These are phyloP conservation scores for Podaxis sp. DNA, from an alignment of 768 basidiomycete genomes.

Conservation along the genomic window DNA sequence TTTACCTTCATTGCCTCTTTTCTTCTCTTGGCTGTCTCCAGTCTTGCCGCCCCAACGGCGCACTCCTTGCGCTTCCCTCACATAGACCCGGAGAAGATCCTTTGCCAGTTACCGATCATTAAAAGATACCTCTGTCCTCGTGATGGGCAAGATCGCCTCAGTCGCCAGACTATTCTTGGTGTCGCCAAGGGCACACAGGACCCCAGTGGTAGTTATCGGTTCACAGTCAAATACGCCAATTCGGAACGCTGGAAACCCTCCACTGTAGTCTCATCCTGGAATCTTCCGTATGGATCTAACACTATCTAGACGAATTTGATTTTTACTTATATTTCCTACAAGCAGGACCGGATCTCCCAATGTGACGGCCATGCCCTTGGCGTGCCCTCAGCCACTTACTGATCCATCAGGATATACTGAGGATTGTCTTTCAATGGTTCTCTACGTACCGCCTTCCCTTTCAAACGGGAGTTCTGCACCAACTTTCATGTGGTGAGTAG, in stretches of 20 bases:
- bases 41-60: slow-evolving; percentile 25
- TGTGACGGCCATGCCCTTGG: slow-evolving; percentile 52
- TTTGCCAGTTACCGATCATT: slow-evolving; percentile 45
- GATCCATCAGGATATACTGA: slow-evolving; percentile 53
- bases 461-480: slow-evolving; percentile 33
- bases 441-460: slow-evolving; percentile 57
- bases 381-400: slow-evolving; percentile 64
- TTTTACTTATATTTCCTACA: background rate
- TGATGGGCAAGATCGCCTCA: slow-evolving; percentile 21
- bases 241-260: slow-evolving; percentile 61
- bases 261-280: slow-evolving; percentile 49
- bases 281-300: slow-evolving; percentile 49
- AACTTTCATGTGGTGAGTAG: slow-evolving; percentile 56
- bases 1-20: slow-evolving; percentile 27
- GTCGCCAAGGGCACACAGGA: slow-evolving; percentile 49
- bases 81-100: slow-evolving; percentile 32
- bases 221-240: slow-evolving; percentile 62
- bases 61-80: slow-evolving; percentile 27
- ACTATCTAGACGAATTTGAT: background rate
- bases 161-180: slow-evolving; percentile 46
- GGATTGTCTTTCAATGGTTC: slow-evolving; percentile 78
- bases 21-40: slow-evolving; percentile 22
- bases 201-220: slow-evolving; percentile 47
- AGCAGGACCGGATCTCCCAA: slow-evolving; percentile 48
- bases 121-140: slow-evolving; percentile 38